Evolutionary conservation across 2,329 filamentous ascomycete genomes (phyloP), one percentile per base, ranked within the genome.

Genomic region (Biscogniauxia marginata): DNA sequence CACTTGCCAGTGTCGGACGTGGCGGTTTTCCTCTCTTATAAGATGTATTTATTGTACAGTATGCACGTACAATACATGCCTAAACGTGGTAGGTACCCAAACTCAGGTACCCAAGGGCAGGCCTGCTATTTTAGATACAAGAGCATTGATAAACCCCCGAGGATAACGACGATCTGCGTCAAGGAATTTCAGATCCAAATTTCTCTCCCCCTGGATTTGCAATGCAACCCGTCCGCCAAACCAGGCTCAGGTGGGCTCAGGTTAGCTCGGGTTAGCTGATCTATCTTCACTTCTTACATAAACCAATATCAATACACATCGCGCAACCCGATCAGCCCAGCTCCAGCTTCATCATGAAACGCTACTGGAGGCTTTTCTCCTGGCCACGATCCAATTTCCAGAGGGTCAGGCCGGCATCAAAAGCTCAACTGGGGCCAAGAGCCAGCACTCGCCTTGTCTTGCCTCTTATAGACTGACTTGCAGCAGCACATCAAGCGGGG

Each of bases 401-500:
- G n/a, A n/a, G n/a, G n/a, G n/a, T n/a, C n/a, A n/a, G n/a, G n/a
- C n/a, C 43, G 53, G 54, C 53, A 47, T 50, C 25, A 46, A 50
- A 55, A 49, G 25, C 24, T 20, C 24, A 53, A 45, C 24, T 49
- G 8, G 24, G 25, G 46, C 25, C 18, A 25, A 49, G 46, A 25
- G 11, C 25, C 7, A 54, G 39, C 34, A 22, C 22, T 48, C n/a
- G 39, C 43, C 46, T 44, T 54, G 55, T 52, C 46, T 57, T 50
- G 44, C 21, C 23, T 25, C 49, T 53, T 50, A 50, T 50, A 50
- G 49, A 54, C 56, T 62, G 54, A 62, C 60, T 60, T 58, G 60
- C 60, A 62, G 54, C 53, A 58, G 55, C 55, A 57, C 60, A 55
- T 60, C 60, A 62, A 56, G 55, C 16, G 19, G 34, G 53, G 56